Percentiles rank a stretch among this genome's conserved stretches.
phyloP scores from a whole-genome alignment of 2,329 filamentous ascomycete species.

The Fusarium agapanthi region DNA sequence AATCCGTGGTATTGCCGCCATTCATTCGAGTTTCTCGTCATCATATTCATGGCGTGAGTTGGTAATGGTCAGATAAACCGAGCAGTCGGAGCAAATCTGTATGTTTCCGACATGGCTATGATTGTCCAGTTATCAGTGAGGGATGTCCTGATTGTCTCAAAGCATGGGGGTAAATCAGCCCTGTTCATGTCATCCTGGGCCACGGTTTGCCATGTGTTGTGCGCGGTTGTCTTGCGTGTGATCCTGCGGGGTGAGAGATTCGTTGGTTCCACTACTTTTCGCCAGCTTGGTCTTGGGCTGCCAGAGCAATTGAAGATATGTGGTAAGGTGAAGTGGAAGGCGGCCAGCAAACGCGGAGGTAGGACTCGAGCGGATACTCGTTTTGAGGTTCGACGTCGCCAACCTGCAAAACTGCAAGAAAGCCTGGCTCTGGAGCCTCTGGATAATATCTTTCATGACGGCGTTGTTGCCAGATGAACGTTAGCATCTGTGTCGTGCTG shows the following conservation, averaged over 20 bases:
- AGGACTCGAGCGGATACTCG: constrained; percentile 8
- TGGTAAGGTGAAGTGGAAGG: constrained; percentile 7
- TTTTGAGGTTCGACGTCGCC: constrained; percentile 21
- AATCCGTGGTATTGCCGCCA: constrained; percentile 30
- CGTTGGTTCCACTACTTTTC: constrained; percentile 29
- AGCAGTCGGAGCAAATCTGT: constrained; percentile 8
- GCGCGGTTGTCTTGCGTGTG: constrained; percentile 23
- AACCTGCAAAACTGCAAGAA: constrained; percentile 8
- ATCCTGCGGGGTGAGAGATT: constrained; percentile 31
- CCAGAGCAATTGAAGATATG: constrained; percentile 21
- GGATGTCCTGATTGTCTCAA: constrained; percentile 1
- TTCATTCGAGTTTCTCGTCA: constrained; percentile 12
- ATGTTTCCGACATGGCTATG: constrained; percentile 11
- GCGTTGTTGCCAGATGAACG: constrained; percentile 23
- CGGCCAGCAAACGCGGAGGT: constrained; percentile 21
- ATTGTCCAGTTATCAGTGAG: constrained; percentile 12
- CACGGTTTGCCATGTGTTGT: constrained; percentile 24
- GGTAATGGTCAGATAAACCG: constrained; percentile 23
- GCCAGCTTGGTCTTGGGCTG: constrained; percentile 4
- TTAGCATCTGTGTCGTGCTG: constrained; percentile 9
- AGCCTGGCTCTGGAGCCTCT: not conserved
- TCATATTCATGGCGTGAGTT: constrained; percentile 37
- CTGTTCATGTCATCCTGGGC: constrained; percentile 19
- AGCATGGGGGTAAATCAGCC: constrained; percentile 19
- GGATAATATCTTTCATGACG: constrained; percentile 11